These are phyloP conservation scores for Sugiyamaella valdiviana DNA, from an alignment of 805 yeast genomes.

Conservation along the genomic window DNA sequence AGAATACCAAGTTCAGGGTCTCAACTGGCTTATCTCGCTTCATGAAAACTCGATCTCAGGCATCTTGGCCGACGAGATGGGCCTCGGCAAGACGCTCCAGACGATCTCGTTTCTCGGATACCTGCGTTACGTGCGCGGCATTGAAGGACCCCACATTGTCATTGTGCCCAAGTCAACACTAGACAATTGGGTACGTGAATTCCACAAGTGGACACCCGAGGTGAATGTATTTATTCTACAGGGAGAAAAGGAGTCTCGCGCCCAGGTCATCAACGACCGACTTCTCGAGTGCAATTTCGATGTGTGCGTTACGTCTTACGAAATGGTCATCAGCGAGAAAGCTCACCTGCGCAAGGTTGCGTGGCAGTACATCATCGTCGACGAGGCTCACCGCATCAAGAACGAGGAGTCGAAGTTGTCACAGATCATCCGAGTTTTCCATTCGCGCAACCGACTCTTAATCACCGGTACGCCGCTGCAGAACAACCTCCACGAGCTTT, in stretches of 20 bases:
- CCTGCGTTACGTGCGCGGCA: conserved; percentile 62
- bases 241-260: conserved; percentile 78
- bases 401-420: conserved; percentile 89
- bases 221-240: conserved; percentile 78
- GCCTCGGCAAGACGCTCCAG: conserved; percentile 91
- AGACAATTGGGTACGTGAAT: conserved; percentile 95
- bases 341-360: conserved; percentile 67
- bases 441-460: conserved; percentile 73
- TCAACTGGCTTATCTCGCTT: conserved; percentile 86
- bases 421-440: conserved; percentile 82
- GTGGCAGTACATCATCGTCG: conserved; percentile 92
- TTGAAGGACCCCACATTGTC: conserved; percentile 85
- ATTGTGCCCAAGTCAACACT: conserved; percentile 94
- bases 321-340: conserved; percentile 88
- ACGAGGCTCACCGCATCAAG: conserved; percentile 94
- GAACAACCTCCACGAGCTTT: conserved; percentile 87
- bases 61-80: conserved; percentile 97
- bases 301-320: conserved; percentile 84
- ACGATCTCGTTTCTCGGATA: conserved; percentile 90
- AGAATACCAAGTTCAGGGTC: conserved; percentile 90
- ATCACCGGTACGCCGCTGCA: conserved; percentile 97
- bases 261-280: conserved; percentile 48
- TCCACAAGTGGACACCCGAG: conserved; percentile 91
- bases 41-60: conserved; percentile 86
- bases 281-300: conserved; percentile 74